Percentiles rank a stretch among this genome's conserved stretches.
Evolutionary conservation across 768 basidiomycete species (phyloP).

Genomic region (Xerocomellus chrysenteron): DNA sequence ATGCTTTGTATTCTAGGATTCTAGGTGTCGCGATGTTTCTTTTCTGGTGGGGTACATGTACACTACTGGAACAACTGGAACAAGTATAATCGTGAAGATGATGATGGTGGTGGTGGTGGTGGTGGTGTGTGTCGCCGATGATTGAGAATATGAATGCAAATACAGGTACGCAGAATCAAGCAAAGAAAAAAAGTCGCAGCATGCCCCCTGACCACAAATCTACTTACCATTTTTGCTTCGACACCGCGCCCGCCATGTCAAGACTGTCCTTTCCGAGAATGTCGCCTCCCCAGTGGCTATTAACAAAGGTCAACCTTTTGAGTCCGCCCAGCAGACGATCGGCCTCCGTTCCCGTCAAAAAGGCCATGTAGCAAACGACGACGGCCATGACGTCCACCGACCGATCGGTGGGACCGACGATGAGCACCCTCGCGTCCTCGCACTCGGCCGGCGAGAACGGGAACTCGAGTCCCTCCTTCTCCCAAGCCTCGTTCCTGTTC

Average conservation of each 20-base stretch:
- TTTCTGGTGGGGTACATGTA: not conserved
- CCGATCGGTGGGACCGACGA: conserved; percentile 27
- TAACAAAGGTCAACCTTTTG: not conserved
- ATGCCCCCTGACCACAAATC: not conserved
- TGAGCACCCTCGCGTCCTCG: conserved; percentile 22
- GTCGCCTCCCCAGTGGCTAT: not conserved
- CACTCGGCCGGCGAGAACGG: not conserved
- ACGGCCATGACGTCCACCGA: conserved; percentile 32
- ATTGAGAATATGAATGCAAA: not conserved
- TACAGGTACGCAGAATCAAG: not conserved
- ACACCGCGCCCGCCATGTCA: not conserved
- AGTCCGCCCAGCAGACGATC: not conserved
- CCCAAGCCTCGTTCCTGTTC: not conserved
- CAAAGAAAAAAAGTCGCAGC: not conserved
- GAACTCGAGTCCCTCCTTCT: not conserved
- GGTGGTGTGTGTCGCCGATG: not conserved
- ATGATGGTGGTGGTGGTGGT: too few species aligned
- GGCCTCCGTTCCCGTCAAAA: not conserved
- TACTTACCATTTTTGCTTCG: not conserved
- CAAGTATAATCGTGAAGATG: too few species aligned
- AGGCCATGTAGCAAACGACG: conserved; percentile 30
- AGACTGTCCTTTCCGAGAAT: not conserved
- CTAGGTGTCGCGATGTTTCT: not conserved
- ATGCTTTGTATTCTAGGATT: not conserved
- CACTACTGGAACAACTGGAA: not conserved